A percentile compares a stretch with the other conserved stretches of the same genome.
These are phyloP conservation scores for Phtheirospermum japonicum DNA, from an alignment of 257 asterid species.

Conservation along the genomic window DNA sequence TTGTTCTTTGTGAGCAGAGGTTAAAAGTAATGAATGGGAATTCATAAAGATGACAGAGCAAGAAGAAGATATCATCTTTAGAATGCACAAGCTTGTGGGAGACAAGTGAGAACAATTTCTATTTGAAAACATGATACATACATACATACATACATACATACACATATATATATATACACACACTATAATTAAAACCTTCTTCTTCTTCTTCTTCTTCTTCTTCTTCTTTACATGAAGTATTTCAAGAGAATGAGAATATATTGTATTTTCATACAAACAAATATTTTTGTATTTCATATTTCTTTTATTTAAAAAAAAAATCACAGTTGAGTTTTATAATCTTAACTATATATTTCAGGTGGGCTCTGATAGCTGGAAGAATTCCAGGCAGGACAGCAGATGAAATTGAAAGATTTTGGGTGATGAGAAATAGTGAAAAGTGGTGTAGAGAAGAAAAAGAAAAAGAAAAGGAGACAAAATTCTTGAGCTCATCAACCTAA, in stretches of 20 bases:
- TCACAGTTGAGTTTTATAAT: too few relatives aligned
- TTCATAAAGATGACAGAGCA: slow-evolving; percentile 48
- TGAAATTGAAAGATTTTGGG: slow-evolving; percentile 68
- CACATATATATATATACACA: too few relatives aligned
- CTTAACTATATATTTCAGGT: slow-evolving; percentile 32
- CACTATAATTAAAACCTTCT: too few relatives aligned
- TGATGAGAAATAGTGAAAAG: slow-evolving; percentile 41
- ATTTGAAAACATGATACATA: too few relatives aligned
- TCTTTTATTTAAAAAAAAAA: too few relatives aligned
- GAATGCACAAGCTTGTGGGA: slow-evolving; percentile 77
- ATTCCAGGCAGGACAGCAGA: slow-evolving; percentile 61
- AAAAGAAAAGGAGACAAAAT: not conserved
- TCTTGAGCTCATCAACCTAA: too few relatives aligned
- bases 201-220: too few relatives aligned
- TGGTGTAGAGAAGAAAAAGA: not conserved
- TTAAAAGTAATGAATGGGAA: slow-evolving; percentile 47
- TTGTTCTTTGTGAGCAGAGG: slow-evolving; percentile 40
- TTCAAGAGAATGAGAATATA: too few relatives aligned
- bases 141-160: too few relatives aligned
- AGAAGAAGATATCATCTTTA: slow-evolving; percentile 61
- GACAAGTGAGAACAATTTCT: slow-evolving; percentile 37
- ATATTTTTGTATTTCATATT: too few relatives aligned
- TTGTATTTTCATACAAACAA: too few relatives aligned
- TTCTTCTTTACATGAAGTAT: too few relatives aligned
- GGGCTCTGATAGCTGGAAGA: slow-evolving; percentile 73